phyloP scores from a whole-genome alignment of 2,329 filamentous ascomycete genomes.

The Clarireedia homoeocarpa region DNA sequence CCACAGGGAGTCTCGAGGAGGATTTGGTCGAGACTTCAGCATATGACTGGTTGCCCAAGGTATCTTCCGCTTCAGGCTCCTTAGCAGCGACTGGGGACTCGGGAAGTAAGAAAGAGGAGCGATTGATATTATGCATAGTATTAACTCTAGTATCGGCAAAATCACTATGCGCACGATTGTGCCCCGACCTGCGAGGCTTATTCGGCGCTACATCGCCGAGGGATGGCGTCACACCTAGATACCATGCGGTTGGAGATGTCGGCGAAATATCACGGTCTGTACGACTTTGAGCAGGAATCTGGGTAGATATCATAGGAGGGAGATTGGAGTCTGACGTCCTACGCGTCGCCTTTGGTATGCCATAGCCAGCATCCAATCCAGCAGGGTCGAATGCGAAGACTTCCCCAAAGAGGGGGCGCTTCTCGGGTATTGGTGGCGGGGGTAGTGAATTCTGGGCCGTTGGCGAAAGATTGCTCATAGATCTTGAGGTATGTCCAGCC shows the following conservation, averaged over 20 bases:
- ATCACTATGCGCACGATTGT: slow-evolving; percentile 53
- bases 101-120: slow-evolving; percentile 2
- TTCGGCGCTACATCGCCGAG: slow-evolving; percentile 32
- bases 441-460: slow-evolving; percentile 22
- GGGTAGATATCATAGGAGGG: slow-evolving; percentile 37
- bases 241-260: slow-evolving; percentile 60
- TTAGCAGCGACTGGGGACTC: slow-evolving; percentile 1
- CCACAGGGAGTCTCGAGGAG: slow-evolving; percentile 23
- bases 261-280: slow-evolving; percentile 51
- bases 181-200: slow-evolving; percentile 30
- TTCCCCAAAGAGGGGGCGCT: slow-evolving; percentile 66
- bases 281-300: slow-evolving; percentile 40
- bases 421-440: slow-evolving; percentile 25
- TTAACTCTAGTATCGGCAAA: slow-evolving; percentile 33
- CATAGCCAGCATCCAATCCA: slow-evolving; percentile 47
- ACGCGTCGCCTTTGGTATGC: slow-evolving; percentile 47
- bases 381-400: slow-evolving; percentile 54
- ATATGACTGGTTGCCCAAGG: background rate
- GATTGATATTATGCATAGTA: slow-evolving; percentile 16
- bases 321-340: slow-evolving; percentile 67
- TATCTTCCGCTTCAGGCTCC: background rate
- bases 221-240: slow-evolving; percentile 39
- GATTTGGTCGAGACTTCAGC: slow-evolving; percentile 2
- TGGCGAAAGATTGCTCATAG: slow-evolving; percentile 36
- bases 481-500: slow-evolving; percentile 35